Percentiles rank a stretch among this genome's conserved stretches.
Conservation (phyloP, 768 basidiomycete genomes). For the Phylloporus arenicola region DNA sequence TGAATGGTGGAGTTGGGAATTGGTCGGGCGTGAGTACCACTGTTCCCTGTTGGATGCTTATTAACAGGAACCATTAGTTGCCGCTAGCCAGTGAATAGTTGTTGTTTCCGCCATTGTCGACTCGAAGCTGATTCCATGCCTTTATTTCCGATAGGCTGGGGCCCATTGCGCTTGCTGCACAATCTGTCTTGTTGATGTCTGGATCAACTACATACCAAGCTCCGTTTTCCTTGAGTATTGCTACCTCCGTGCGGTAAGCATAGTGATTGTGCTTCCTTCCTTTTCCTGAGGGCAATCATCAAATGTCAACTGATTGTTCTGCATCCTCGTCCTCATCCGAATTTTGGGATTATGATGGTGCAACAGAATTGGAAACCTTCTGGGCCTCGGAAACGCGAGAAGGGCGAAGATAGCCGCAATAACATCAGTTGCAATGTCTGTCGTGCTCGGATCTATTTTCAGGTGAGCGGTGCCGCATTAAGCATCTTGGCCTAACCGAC, state of each 20-base stretch:
- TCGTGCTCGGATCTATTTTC: conserved; percentile 59
- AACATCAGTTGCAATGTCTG: conserved; percentile 59
- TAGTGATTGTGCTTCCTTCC: neutral
- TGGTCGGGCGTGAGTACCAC: conserved; percentile 45
- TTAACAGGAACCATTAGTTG: conserved; percentile 31
- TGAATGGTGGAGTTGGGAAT: conserved; percentile 99
- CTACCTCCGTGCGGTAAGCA: conserved; percentile 74
- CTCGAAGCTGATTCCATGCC: neutral
- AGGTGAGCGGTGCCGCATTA: conserved; percentile 39
- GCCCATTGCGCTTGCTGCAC: conserved; percentile 76
- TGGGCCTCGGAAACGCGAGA: conserved; percentile 72
- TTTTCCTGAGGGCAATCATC: neutral
- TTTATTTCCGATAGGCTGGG: conserved; percentile 52
- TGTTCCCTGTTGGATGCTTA: neutral
- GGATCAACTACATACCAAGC: conserved; percentile 76
- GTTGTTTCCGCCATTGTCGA: neutral
- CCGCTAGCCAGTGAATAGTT: conserved; percentile 45
- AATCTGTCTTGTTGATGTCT: conserved; percentile 79
- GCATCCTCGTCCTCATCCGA: neutral
- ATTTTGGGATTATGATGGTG: neutral
- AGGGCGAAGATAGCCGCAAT: conserved; percentile 68
- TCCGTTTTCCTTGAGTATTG: conserved; percentile 77
- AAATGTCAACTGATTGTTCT: neutral
- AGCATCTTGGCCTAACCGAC: neutral
- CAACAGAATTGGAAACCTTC: conserved; percentile 75